phyloP scores from a whole-genome alignment of 768 basidiomycete species.

The Tricholoma terreum region DNA sequence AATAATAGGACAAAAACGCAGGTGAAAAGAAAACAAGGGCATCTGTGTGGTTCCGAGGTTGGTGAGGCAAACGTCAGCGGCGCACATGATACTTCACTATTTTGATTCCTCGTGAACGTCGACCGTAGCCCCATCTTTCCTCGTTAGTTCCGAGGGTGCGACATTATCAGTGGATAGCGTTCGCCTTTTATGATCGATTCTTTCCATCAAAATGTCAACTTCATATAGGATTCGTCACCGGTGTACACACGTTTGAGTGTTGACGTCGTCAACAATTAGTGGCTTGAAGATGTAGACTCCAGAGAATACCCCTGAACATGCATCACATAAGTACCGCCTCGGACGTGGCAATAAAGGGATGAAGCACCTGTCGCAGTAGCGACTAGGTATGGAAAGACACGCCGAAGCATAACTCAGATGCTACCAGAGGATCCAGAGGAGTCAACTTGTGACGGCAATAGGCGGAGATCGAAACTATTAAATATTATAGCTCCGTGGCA shows the following conservation, averaged over 20 bases:
- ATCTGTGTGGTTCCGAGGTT: too few species aligned
- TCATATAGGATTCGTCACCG: background rate
- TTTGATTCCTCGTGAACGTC: slow-evolving; percentile 3
- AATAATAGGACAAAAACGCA: background rate
- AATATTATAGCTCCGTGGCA: background rate
- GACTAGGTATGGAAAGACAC: slow-evolving; percentile 48
- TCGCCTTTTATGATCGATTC: slow-evolving; percentile 3
- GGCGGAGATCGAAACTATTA: background rate
- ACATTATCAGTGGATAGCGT: background rate
- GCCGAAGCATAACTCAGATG: slow-evolving; percentile 11
- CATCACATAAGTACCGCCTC: background rate
- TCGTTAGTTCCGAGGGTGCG: background rate
- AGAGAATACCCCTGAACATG: slow-evolving; percentile 49
- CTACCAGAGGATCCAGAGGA: too few species aligned
- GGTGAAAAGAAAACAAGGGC: too few species aligned
- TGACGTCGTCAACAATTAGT: slow-evolving; percentile 25
- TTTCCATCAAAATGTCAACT: slow-evolving; percentile 7
- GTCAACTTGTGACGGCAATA: slow-evolving; percentile 7
- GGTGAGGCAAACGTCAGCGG: too few species aligned
- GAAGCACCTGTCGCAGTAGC: slow-evolving; percentile 54
- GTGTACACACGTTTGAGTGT: slow-evolving; percentile 10
- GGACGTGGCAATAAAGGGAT: background rate
- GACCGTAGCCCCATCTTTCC: background rate
- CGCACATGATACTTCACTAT: background rate
- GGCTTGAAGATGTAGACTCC: slow-evolving; percentile 70